Base-by-base conservation (phyloP, 768 basidiomycete genomes). In the Boletus rubescentipes region DNA sequence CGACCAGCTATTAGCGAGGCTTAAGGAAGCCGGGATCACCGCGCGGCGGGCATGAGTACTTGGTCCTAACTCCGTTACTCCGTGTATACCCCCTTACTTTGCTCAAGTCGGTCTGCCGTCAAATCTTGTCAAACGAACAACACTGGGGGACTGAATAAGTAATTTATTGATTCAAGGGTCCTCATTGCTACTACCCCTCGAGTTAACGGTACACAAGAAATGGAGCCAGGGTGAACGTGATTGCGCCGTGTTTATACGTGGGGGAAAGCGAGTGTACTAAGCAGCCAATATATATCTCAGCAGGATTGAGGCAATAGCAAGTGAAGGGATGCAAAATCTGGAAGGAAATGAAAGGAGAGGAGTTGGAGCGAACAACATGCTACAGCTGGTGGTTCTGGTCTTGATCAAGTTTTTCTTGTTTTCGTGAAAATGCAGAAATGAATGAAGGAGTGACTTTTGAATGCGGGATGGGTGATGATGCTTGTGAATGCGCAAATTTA, bases 1-100 rank as follows among this genome's bases (percentile, higher is more conserved):
- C 0, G 96, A 96, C 59, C 91, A 96, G 71, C 78, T 98, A 8
- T 80, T 98, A 5, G 82, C 77, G 21, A 96, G 89, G 76, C 80
- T 99, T 51, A 94, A 91, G 72, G 91, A 91, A 60, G 93, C 87
- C 23, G 96, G 96, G 9, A 67, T 79, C 36, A 72, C 72, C 8
- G 56, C 66, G 38, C 66, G 52, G 55, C 67, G 49, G n/a, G 43
- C 59, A 58, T 70, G 42, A 63, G 12, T 16, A 53, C 32, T 46
- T 53, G 31, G 23, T 23, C 36, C 12, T 11, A 21, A 26, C 23
- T 31, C 5, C 26, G 15, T 11, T 18, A 26, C 23, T 31, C 5
- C 26, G 15, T 59, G 36, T 51, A 56, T 60, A 51, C 46, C 48
- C 44, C 20, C n/a, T 42, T 46, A 29, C 46, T 34, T 47, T 35